These are phyloP conservation scores for Phialophora macrospora DNA, from an alignment of 2,329 filamentous ascomycete species.

Conservation along the genomic window DNA sequence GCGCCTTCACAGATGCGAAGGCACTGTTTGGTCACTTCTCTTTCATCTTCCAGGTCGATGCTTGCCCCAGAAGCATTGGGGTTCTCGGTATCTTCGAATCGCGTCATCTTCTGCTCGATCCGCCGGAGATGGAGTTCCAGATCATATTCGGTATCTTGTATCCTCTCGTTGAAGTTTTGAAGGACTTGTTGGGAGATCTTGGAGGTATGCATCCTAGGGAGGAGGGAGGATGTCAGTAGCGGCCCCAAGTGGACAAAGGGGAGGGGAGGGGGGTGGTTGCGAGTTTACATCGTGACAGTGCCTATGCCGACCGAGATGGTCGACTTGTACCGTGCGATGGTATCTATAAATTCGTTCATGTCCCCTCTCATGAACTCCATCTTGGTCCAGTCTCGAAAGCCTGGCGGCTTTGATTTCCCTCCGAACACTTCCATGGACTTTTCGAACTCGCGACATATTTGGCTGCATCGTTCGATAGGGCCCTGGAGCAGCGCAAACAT, in stretches of 20 bases:
- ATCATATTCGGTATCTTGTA: slow-evolving; percentile 46
- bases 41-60: slow-evolving; percentile 47
- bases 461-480: slow-evolving; percentile 46
- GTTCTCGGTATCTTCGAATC: slow-evolving; percentile 33
- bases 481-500: slow-evolving; percentile 45
- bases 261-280: neutral
- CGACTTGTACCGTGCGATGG: slow-evolving; percentile 47
- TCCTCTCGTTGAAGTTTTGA: slow-evolving; percentile 48
- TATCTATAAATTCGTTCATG: slow-evolving; percentile 50
- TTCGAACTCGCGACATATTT: slow-evolving; percentile 42
- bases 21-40: slow-evolving; percentile 47
- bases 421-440: slow-evolving; percentile 41
- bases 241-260: slow-evolving; percentile 23
- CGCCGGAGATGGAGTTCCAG: slow-evolving; percentile 45
- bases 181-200: slow-evolving; percentile 40
- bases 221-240: slow-evolving; percentile 35
- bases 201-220: slow-evolving; percentile 37
- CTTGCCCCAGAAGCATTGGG: slow-evolving; percentile 32
- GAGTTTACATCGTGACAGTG: slow-evolving; percentile 46
- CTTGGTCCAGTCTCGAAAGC: slow-evolving; percentile 49
- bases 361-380: slow-evolving; percentile 51
- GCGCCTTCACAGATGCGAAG: slow-evolving; percentile 50
- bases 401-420: slow-evolving; percentile 43
- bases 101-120: slow-evolving; percentile 46
- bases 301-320: slow-evolving; percentile 48